Base-by-base conservation (phyloP, 169 alveolate species). In the Plasmodium cynomolgi region DNA sequence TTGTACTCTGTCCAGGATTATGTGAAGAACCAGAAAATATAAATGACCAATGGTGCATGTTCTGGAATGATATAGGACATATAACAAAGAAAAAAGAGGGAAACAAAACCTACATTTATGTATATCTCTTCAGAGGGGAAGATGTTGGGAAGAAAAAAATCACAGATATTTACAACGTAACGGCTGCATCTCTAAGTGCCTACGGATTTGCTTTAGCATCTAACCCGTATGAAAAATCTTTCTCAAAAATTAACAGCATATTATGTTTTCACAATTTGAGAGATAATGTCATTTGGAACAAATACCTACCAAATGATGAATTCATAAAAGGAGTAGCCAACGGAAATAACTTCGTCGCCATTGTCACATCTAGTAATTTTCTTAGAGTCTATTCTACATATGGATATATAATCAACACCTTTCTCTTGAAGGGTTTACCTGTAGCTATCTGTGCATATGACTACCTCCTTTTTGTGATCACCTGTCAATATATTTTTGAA, bases 11-110 rank as follows among this genome's bases (percentile, higher is more conserved):
- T 20, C 95, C 95, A 33, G 95, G 95, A 13, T 73, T 91, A 8
- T 91, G 95, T 73, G 95, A 82, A 91, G 95, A 91, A 81, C 95
- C 95, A 4, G 92, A 91, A 81, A 91, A 91, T 91, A 91, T 91
- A 50, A 81, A 91, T 71, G 95, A 91, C 29, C 95, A 91, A 5
- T 91, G 95, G 95, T 91, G 95, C 58, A 71, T 91, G 95, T 91
- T 91, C 56, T 91, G 95, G 95, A 91, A 91, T 73, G 95, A 91
- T 91, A 83, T 91, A 23, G 95, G 95, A 26, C 95, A 91, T 83
- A 91, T 91, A 75, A 91, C 95, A 39, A 91, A 91, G 79, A 82
- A 81, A 82, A 91, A 82, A 47, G 95, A 91, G 26, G 95, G 95
- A 26, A 91, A 73, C 75, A 91, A 91, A 50, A 91, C 95, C 47